Conservation (phyloP, 495 filamentous ascomycete genomes). For the Aspergillus conjunctus region DNA sequence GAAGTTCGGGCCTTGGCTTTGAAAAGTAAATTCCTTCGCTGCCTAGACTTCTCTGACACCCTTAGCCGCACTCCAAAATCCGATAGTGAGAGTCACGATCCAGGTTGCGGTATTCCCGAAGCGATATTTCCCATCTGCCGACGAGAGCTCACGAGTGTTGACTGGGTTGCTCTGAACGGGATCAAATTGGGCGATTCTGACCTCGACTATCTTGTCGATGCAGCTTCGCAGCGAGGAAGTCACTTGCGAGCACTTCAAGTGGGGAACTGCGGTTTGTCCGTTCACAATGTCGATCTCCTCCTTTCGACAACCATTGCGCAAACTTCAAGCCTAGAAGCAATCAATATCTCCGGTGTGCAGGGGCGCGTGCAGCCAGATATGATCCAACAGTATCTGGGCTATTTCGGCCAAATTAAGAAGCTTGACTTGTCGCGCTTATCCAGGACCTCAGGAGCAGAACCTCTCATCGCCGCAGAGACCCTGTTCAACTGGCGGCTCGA, state of each 20-base stretch:
- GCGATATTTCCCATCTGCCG: constrained; percentile 77
- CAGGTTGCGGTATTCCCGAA: constrained; percentile 76
- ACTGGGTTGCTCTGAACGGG: constrained; percentile 79
- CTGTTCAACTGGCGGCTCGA: constrained; percentile 74
- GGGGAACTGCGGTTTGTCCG: constrained; percentile 71
- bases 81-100: constrained; percentile 58
- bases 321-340: constrained; percentile 69
- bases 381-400: constrained; percentile 63
- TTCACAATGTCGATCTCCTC: constrained; percentile 49
- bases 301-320: constrained; percentile 56
- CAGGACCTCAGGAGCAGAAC: constrained; percentile 61
- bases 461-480: constrained; percentile 67
- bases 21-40: constrained; percentile 62
- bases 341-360: constrained; percentile 77
- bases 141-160: constrained; percentile 71
- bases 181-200: constrained; percentile 83
- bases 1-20: constrained; percentile 72
- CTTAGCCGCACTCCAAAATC: constrained; percentile 54
- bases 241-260: constrained; percentile 82
- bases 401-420: constrained; percentile 69
- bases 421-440: constrained; percentile 71
- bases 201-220: constrained; percentile 70
- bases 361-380: constrained; percentile 67
- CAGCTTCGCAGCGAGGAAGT: constrained; percentile 62
- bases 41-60: constrained; percentile 65